A percentile compares a stretch with the other conserved stretches of the same genome.
phyloP scores from a whole-genome alignment of 331 rosid species.

The Dryas integrifolia region DNA sequence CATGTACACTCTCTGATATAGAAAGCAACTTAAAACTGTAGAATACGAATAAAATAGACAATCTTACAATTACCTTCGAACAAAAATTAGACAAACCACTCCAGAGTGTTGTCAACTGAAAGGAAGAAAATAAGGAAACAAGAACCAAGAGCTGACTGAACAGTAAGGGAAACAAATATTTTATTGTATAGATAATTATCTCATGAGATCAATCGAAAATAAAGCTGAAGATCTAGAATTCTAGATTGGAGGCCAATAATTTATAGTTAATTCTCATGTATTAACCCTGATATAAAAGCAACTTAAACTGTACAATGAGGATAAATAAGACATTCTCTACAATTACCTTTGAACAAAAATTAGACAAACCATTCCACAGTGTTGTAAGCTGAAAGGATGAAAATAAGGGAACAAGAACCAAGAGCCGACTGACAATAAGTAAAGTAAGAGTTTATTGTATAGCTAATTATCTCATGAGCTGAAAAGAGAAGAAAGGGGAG shows the following conservation, averaged over 20 bases:
- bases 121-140: conserved; percentile 36
- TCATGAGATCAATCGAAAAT: conserved; percentile 41
- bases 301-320: conserved; percentile 65
- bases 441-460: conserved; percentile 49
- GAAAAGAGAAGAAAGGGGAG: conserved; percentile 37
- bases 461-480: conserved; percentile 62
- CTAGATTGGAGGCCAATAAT: conserved; percentile 49
- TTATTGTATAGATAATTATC: conserved; percentile 59
- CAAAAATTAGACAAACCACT: conserved; percentile 56
- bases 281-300: conserved; percentile 26
- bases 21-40: conserved; percentile 55
- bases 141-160: conserved; percentile 47
- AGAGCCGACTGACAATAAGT: conserved; percentile 53
- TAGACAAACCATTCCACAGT: conserved; percentile 54
- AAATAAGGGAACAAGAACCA: conserved; percentile 38
- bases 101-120: conserved; percentile 54
- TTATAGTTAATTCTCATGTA: conserved; percentile 10
- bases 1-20: conserved; percentile 53
- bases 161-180: conserved; percentile 45
- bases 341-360: conserved; percentile 74
- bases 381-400: conserved; percentile 50
- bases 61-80: conserved; percentile 66
- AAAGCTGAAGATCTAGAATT: conserved; percentile 44
- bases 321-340: conserved; percentile 41
- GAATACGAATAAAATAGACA: conserved; percentile 44